These are phyloP conservation scores for Phragmites australis DNA, from an alignment of 176 grass and related monocot species.

Conservation along the genomic window DNA sequence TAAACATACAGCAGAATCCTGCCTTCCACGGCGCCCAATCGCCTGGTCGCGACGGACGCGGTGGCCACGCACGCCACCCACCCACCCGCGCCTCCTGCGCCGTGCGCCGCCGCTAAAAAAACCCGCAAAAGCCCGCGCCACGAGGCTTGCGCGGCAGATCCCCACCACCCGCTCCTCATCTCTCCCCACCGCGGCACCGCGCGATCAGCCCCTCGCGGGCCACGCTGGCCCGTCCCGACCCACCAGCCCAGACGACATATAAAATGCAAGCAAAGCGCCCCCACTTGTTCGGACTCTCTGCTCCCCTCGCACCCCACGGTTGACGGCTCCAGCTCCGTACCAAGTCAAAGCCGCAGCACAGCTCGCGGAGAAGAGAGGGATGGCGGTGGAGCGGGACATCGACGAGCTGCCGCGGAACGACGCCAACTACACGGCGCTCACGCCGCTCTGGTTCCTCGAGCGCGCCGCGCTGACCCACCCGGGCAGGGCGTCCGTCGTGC, in stretches of 20 bases:
- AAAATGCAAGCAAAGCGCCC: slow-evolving; percentile 14
- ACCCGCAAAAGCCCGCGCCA: neutral
- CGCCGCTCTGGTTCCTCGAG: slow-evolving; percentile 96
- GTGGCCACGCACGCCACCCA: neutral
- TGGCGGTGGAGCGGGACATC: slow-evolving; percentile 79
- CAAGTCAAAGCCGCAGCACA: slow-evolving; percentile 36
- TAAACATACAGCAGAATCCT: neutral
- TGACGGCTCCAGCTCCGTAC: neutral
- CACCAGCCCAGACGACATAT: neutral
- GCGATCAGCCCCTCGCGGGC: neutral
- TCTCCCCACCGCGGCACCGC: neutral
- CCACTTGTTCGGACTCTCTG: slow-evolving; percentile 2
- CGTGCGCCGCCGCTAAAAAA: slow-evolving; percentile 21
- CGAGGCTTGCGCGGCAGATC: neutral
- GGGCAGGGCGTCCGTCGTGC: slow-evolving; percentile 59
- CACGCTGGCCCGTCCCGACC: neutral
- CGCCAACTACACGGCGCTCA: slow-evolving; percentile 87
- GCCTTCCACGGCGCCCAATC: neutral
- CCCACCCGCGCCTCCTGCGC: neutral
- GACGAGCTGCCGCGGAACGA: slow-evolving; percentile 82
- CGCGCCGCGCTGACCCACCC: slow-evolving; percentile 83
- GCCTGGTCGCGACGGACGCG: neutral
- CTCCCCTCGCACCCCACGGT: too few relatives aligned
- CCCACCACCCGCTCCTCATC: slow-evolving; percentile 36
- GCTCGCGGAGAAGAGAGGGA: neutral